Conservation (phyloP, 2,329 filamentous ascomycete genomes). For the Cladophialophora bantiana region DNA sequence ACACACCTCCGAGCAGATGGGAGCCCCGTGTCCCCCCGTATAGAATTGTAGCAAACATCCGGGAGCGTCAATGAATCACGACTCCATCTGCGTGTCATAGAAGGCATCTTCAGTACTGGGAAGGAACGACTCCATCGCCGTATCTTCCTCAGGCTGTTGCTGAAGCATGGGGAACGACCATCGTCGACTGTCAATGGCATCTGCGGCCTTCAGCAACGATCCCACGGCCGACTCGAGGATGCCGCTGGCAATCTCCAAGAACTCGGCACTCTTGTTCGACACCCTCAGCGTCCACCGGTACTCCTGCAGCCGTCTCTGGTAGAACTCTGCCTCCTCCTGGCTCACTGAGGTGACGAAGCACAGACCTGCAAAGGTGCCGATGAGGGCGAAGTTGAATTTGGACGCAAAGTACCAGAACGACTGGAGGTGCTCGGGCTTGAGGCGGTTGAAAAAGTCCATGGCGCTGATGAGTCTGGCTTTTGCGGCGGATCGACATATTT, state of each 20-base stretch:
- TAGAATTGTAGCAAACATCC: too few species aligned
- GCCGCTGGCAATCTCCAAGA: slow-evolving; percentile 41
- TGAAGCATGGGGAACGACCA: slow-evolving; percentile 41
- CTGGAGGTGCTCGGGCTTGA: slow-evolving; percentile 84
- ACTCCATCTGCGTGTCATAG: slow-evolving; percentile 32
- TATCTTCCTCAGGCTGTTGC: slow-evolving; percentile 32
- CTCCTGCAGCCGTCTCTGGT: slow-evolving; percentile 81
- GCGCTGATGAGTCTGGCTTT: slow-evolving; percentile 93
- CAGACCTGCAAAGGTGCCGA: slow-evolving; percentile 85
- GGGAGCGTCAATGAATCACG: slow-evolving; percentile 9
- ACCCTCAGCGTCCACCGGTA: slow-evolving; percentile 95
- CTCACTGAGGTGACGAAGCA: slow-evolving; percentile 89
- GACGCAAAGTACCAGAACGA: slow-evolving; percentile 75
- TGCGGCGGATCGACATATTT: slow-evolving; percentile 88
- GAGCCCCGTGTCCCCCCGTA: too few species aligned
- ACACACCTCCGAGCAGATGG: not conserved
- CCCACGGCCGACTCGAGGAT: slow-evolving; percentile 41
- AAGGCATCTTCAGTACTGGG: slow-evolving; percentile 26
- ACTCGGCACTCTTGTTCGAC: slow-evolving; percentile 53
- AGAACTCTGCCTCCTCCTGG: slow-evolving; percentile 90
- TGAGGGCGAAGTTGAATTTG: slow-evolving; percentile 81
- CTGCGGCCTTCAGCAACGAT: slow-evolving; percentile 38
- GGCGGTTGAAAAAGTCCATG: slow-evolving; percentile 95
- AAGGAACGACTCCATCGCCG: slow-evolving; percentile 32
- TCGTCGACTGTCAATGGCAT: slow-evolving; percentile 38